These are phyloP conservation scores for Scedosporium aurantiacum DNA, from an alignment of 2,329 filamentous ascomycete species.

Conservation along the genomic window DNA sequence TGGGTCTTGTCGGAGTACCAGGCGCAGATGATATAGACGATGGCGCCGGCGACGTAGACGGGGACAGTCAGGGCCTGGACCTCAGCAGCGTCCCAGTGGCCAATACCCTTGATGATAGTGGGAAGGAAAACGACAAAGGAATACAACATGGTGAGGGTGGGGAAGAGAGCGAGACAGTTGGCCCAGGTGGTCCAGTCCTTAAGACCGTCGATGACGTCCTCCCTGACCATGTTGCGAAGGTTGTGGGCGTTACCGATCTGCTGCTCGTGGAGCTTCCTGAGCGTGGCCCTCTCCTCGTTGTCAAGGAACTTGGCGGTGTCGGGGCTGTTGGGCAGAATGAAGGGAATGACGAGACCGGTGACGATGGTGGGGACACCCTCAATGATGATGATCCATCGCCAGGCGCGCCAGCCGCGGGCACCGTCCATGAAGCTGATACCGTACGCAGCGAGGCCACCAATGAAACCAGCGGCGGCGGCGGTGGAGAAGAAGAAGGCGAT, in stretches of 20 bases:
- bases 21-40: constrained; percentile 47
- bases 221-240: constrained; percentile 24
- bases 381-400: constrained; percentile 56
- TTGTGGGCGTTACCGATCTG: constrained; percentile 25
- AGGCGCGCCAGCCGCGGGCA: constrained; percentile 42
- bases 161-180: constrained; percentile 49
- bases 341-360: constrained; percentile 42
- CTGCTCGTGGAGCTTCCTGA: constrained; percentile 35
- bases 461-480: constrained; percentile 51
- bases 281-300: constrained; percentile 36
- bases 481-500: constrained; percentile 52
- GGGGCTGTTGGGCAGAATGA: constrained; percentile 46
- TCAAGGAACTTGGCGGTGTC: constrained; percentile 42
- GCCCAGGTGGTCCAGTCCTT: constrained; percentile 57
- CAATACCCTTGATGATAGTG: constrained; percentile 55
- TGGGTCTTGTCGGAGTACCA: constrained; percentile 47
- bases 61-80: constrained; percentile 60
- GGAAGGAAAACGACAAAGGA: constrained; percentile 58
- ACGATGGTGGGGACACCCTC: constrained; percentile 45
- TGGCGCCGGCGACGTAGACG: constrained; percentile 52
- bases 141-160: constrained; percentile 55
- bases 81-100: constrained; percentile 41
- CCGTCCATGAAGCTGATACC: constrained; percentile 54
- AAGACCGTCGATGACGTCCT: constrained; percentile 43
- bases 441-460: constrained; percentile 53